Conservation (phyloP, 352 stramenopile genomes). For the Globisporangium canariense region DNA sequence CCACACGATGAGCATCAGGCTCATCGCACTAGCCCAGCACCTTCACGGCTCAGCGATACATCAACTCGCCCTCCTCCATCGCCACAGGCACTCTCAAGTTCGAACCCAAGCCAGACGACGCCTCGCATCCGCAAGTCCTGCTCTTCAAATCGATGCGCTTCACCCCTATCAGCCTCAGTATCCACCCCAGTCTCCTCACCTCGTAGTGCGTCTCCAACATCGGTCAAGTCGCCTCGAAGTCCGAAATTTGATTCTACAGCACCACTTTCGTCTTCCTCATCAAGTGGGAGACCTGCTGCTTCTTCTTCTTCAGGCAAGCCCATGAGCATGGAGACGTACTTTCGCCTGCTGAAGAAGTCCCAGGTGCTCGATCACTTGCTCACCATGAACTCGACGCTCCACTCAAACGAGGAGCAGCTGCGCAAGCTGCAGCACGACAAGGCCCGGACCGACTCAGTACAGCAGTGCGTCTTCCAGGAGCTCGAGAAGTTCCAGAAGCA, state of each 20-base stretch:
- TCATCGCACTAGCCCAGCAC: neutral
- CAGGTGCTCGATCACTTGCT: constrained; percentile 59
- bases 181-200: neutral
- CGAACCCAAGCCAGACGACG: constrained; percentile 6
- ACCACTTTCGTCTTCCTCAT: neutral
- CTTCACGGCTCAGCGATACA: neutral
- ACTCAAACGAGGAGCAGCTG: constrained; percentile 40
- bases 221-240: neutral
- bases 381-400: constrained; percentile 34
- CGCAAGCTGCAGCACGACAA: constrained; percentile 44
- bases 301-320: neutral
- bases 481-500: constrained; percentile 50
- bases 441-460: constrained; percentile 42
- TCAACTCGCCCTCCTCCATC: neutral
- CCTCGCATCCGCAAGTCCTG: constrained; percentile 25
- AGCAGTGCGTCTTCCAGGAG: constrained; percentile 47
- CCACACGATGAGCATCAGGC: neutral
- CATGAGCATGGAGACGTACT: constrained; percentile 60
- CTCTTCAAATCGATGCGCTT: constrained; percentile 31
- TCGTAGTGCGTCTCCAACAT: neutral
- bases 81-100: neutral
- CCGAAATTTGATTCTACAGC: neutral
- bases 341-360: constrained; percentile 63
- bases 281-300: neutral
- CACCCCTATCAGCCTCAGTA: neutral